Evolutionary conservation across 306 rosid species (phyloP).

Genomic region (Corylus americana): DNA sequence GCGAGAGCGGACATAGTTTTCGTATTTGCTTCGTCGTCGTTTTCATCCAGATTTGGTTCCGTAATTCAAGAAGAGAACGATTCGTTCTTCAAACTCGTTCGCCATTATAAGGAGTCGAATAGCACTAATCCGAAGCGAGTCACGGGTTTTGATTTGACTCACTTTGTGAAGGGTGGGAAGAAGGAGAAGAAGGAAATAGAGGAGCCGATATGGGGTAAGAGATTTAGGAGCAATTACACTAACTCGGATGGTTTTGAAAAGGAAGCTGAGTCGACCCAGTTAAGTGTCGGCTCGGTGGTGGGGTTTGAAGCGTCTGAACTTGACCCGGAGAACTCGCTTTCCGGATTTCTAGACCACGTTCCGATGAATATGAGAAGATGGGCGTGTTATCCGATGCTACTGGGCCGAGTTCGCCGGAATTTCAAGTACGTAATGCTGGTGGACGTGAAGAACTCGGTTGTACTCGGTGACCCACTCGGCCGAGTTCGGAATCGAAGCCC

Average conservation of each 20-base stretch:
- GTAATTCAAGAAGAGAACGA: conserved; percentile 55
- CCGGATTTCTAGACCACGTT: conserved; percentile 66
- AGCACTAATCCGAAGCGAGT: conserved; percentile 21
- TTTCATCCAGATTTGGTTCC: conserved; percentile 29
- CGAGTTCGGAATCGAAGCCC: conserved; percentile 56
- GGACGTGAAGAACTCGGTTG: conserved; percentile 43
- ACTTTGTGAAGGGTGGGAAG: conserved; percentile 35
- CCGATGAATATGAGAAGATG: conserved; percentile 71
- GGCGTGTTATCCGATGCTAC: conserved; percentile 89
- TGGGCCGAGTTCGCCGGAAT: conserved; percentile 69
- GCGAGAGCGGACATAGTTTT: conserved; percentile 66
- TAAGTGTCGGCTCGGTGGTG: conserved; percentile 79
- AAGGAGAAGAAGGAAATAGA: conserved; percentile 16
- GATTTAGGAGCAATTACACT: conserved; percentile 16
- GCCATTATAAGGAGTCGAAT: conserved; percentile 27
- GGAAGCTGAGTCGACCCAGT: conserved; percentile 20
- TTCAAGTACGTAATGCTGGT: conserved; percentile 73
- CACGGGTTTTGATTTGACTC: conserved; percentile 43
- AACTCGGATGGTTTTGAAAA: conserved; percentile 4
- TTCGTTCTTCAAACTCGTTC: conserved; percentile 51
- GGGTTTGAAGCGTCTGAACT: conserved; percentile 75
- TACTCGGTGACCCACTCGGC: conserved; percentile 59
- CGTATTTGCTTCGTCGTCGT: conserved; percentile 46
- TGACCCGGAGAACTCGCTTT: conserved; percentile 86
- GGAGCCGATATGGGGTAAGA: conserved; percentile 74